These are phyloP conservation scores for Alternaria angustiovoidea DNA, from an alignment of 2,329 filamentous ascomycete species.

Conservation along the genomic window DNA sequence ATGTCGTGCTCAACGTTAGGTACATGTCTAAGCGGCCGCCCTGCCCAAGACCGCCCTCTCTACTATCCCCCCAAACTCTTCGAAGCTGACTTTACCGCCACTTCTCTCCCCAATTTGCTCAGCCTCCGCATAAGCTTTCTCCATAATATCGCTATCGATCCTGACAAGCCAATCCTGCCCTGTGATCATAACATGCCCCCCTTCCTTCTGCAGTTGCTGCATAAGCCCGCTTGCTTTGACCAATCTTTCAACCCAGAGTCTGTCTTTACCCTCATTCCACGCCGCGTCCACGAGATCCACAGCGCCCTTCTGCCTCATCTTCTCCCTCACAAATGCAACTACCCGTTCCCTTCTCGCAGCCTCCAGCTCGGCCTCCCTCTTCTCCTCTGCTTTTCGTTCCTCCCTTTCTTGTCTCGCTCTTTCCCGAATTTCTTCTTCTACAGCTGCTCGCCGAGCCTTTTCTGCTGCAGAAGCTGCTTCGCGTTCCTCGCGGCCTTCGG, in stretches of 20 bases:
- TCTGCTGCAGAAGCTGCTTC: slow-evolving; percentile 54
- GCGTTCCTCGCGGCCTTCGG: slow-evolving; percentile 55
- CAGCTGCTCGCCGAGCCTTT: slow-evolving; percentile 48
- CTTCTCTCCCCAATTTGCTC: slow-evolving; percentile 35
- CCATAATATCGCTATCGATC: slow-evolving; percentile 52
- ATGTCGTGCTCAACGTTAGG: background rate
- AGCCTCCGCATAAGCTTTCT: slow-evolving; percentile 49
- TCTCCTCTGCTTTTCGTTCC: slow-evolving; percentile 48
- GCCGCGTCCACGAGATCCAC: slow-evolving; percentile 53
- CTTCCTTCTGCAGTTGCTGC: slow-evolving; percentile 35
- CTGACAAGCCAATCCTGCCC: slow-evolving; percentile 54
- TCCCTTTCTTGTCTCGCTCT: slow-evolving; percentile 53
- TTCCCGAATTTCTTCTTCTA: slow-evolving; percentile 55
- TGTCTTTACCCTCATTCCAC: slow-evolving; percentile 51
- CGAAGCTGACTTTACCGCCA: slow-evolving; percentile 47
- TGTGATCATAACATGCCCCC: slow-evolving; percentile 52
- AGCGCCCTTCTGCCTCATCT: slow-evolving; percentile 29
- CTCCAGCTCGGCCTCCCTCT: slow-evolving; percentile 49
- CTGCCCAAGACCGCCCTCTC: slow-evolving; percentile 45
- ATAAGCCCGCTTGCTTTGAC: slow-evolving; percentile 53
- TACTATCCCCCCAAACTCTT: slow-evolving; percentile 50
- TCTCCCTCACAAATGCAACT: slow-evolving; percentile 38
- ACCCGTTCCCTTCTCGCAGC: slow-evolving; percentile 40
- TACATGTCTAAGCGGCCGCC: slow-evolving; percentile 10
- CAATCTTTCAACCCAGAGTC: slow-evolving; percentile 55